Conservation (phyloP, 805 yeast species). For the Ogataea degrootiae region DNA sequence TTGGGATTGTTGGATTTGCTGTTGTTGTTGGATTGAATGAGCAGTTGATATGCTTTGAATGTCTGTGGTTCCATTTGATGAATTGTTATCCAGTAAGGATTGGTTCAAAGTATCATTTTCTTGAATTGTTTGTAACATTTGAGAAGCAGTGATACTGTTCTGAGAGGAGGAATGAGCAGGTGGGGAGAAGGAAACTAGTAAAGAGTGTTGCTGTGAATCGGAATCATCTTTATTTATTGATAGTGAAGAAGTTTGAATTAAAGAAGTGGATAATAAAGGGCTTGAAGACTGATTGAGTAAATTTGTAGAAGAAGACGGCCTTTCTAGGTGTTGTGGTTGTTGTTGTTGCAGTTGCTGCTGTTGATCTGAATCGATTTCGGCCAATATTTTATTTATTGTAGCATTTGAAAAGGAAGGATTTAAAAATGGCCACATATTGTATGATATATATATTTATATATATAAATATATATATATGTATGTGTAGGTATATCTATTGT, state of each 20-base stretch:
- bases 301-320: not conserved
- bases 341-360: constrained; percentile 10
- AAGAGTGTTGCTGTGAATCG: not conserved
- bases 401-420: constrained; percentile 34
- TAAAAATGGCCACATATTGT: constrained; percentile 36
- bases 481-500: too few species aligned
- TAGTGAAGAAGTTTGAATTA: not conserved
- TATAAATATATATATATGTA: too few species aligned
- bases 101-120: constrained; percentile 25
- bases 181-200: constrained; percentile 12
- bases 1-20: not conserved
- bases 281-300: not conserved
- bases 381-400: constrained; percentile 31
- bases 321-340: constrained; percentile 1
- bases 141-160: constrained; percentile 28
- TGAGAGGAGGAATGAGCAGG: constrained; percentile 16
- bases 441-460: not conserved
- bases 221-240: not conserved
- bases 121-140: constrained; percentile 31
- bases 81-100: constrained; percentile 7
- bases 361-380: constrained; percentile 34
- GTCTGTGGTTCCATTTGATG: not conserved
- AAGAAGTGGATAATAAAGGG: not conserved
- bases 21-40: not conserved
- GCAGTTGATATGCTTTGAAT: not conserved